These are phyloP conservation scores for Dalbergia oliveri DNA, from an alignment of 306 rosid genomes.

Conservation along the genomic window DNA sequence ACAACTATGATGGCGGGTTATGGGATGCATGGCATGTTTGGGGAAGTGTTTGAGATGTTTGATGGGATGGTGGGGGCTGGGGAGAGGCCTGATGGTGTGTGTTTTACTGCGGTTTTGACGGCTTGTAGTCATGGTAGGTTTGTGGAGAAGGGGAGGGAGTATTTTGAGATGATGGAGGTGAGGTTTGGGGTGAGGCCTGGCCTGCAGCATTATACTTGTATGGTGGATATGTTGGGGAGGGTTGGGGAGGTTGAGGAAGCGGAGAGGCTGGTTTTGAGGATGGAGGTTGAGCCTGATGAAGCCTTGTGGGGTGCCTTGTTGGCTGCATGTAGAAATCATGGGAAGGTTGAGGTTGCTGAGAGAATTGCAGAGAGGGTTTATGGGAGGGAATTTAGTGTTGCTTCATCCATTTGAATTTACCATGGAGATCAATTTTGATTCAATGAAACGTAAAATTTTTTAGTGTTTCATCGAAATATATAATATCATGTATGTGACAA, in stretches of 20 bases:
- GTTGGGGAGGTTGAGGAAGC: conserved; percentile 77
- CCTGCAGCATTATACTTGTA: conserved; percentile 70
- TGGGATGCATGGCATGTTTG: conserved; percentile 65
- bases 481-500: too few relatives aligned
- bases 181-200: conserved; percentile 61
- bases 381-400: conserved; percentile 42
- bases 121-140: conserved; percentile 84
- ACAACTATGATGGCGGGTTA: conserved; percentile 68
- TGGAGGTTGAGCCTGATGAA: conserved; percentile 66
- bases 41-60: conserved; percentile 68
- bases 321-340: conserved; percentile 71
- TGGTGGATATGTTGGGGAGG: conserved; percentile 89
- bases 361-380: conserved; percentile 56
- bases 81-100: conserved; percentile 59
- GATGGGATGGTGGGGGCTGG: conserved; percentile 65
- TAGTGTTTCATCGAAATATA: too few relatives aligned
- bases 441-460: too few relatives aligned
- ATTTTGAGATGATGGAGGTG: conserved; percentile 66
- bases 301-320: conserved; percentile 66
- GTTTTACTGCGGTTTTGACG: conserved; percentile 61
- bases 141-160: conserved; percentile 60
- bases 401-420: conserved; percentile 29
- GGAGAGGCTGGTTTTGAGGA: conserved; percentile 60
- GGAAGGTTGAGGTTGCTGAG: conserved; percentile 71
- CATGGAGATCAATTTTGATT: background rate